These are phyloP conservation scores for Clavaria fumosa DNA, from an alignment of 768 basidiomycete species.

Conservation along the genomic window DNA sequence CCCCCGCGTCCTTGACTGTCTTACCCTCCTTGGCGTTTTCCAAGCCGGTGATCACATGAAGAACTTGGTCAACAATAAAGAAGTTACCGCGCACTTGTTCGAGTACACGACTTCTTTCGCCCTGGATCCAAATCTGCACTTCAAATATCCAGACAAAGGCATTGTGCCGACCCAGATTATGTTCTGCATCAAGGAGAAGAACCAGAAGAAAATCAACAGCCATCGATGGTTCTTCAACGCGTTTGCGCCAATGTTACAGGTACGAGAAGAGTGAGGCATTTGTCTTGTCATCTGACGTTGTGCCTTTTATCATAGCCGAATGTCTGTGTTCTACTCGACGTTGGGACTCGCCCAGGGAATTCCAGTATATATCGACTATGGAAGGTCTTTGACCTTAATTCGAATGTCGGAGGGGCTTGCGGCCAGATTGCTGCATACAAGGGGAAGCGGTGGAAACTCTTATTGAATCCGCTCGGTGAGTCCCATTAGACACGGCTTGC, in stretches of 20 bases:
- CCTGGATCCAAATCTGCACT: conserved; percentile 64
- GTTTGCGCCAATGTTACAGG: conserved; percentile 69
- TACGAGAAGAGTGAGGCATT: conserved; percentile 17
- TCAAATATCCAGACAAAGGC: conserved; percentile 83
- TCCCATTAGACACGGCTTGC: neutral
- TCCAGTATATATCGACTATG: conserved; percentile 89
- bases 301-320: conserved; percentile 44
- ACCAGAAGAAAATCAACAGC: conserved; percentile 94
- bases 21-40: conserved; percentile 88
- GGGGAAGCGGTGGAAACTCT: conserved; percentile 69
- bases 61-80: conserved; percentile 54
- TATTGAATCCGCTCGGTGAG: conserved; percentile 73
- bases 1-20: conserved; percentile 71
- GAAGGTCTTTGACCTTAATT: conserved; percentile 89
- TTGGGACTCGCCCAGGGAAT: conserved; percentile 80
- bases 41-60: conserved; percentile 47
- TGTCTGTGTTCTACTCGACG: conserved; percentile 84
- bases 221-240: conserved; percentile 98
- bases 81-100: conserved; percentile 55
- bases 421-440: conserved; percentile 94
- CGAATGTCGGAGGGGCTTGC: conserved; percentile 89
- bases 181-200: conserved; percentile 84
- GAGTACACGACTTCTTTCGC: conserved; percentile 79
- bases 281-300: neutral
- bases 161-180: conserved; percentile 92